These are phyloP conservation scores for Linnemannia exigua DNA, from an alignment of 192 early-diverging fungal species.

Conservation along the genomic window DNA sequence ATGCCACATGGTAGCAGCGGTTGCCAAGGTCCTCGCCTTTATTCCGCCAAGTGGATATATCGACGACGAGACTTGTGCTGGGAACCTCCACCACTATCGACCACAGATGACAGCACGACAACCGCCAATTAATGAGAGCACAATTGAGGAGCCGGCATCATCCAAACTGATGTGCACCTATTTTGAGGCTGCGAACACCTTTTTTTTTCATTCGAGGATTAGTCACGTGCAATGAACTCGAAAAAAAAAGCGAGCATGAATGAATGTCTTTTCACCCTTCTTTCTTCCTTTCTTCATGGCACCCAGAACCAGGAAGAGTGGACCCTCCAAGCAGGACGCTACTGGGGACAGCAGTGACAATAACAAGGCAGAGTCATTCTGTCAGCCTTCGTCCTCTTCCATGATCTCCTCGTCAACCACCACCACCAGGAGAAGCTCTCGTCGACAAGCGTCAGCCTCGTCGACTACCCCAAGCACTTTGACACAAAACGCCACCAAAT, in stretches of 20 bases:
- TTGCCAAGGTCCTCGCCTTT: no score
- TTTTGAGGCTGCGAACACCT: no score
- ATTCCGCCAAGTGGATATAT: no score
- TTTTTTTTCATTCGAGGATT: no score
- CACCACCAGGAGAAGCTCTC: slow-evolving; percentile 1
- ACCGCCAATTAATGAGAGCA: background rate
- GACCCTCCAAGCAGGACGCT: background rate
- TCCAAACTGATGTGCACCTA: background rate
- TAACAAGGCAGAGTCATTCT: background rate
- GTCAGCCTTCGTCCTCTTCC: background rate
- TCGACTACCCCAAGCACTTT: background rate
- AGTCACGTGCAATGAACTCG: background rate
- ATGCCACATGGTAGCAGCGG: no score
- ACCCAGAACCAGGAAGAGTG: slow-evolving; percentile 20
- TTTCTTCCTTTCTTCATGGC: slow-evolving; percentile 7
- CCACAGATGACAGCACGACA: no score
- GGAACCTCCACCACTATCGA: no score
- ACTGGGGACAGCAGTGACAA: background rate
- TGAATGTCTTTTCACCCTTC: background rate
- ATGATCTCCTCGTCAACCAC: background rate
- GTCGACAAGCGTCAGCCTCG: background rate
- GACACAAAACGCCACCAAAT: slow-evolving; percentile 53
- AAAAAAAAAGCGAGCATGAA: background rate
- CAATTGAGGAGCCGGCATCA: background rate
- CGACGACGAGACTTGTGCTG: no score